Base-by-base conservation (phyloP, 306 rosid genomes). In the Fagus sylvatica region DNA sequence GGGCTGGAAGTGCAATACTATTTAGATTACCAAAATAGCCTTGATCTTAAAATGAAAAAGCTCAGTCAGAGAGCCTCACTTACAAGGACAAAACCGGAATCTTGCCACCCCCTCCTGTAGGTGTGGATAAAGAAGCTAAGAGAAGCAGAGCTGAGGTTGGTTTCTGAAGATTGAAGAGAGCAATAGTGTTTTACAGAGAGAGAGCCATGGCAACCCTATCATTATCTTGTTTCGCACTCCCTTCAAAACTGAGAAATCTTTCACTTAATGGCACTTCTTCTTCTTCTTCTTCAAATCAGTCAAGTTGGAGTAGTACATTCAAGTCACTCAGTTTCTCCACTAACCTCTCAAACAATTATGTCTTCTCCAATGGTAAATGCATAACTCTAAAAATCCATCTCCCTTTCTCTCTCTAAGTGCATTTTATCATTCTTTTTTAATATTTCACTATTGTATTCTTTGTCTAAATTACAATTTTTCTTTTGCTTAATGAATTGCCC, bases 151-250 rank as follows among this genome's bases (percentile, higher is more conserved):
- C 53, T 49, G 51, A 13, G 65, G 6, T 12, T 22, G 65, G 6
- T 11, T 11, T 69, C 19, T 59, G 32, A 17, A 51, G 61, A 22
- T 22, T 22, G 28, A 22, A 22, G 28, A 22, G 28, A 22, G 28
- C 28, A 22, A 22, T 22, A 22, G 28, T 22, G 28, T 22, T 22
- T 22, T 0, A 22, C 0, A 43, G 36, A 56, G 53, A 15, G 74
- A 64, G 69, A 80, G 40, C 88, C n/a, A 84, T 87, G 90, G 91
- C 97, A 77, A 83, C 96, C 17, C 48, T 87, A 78, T 76, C 96
- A 12, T 89, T 88, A 76, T 82, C 97, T 16, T 88, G 90, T 91
- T 78, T 92, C 0, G 74, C 88, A 74, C 90, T 93, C 76, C 85
- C 98, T 36, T 86, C 98, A 69, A 88, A 90, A 83, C 70, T 85